Evolutionary conservation across 192 early-diverging fungal species (phyloP), one percentile per base, ranked within the genome.

Genomic region (Backusella mclennaniae): DNA sequence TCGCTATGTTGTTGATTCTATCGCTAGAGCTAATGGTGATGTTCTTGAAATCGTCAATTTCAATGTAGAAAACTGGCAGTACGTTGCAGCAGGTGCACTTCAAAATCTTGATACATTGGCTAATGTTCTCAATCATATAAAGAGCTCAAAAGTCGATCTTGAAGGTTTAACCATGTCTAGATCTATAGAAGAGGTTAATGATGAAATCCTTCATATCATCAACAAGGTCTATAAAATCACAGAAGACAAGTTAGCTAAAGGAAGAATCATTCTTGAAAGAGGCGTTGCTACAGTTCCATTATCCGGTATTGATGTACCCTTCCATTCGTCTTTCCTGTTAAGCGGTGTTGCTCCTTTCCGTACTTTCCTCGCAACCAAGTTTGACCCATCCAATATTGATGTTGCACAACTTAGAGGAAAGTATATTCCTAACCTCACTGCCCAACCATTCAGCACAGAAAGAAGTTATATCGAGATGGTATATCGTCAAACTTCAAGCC

Each of bases 61-160:
- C 90, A 98, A 98, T 85, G 96, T 98, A 66, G 95, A 96, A 83
- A 96, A 96, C 86, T 92, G 94, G 90, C 96, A 98, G 85, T 98
- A 98, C 73, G 96, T 98, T 14, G 91, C 94, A 80, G 94, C 96
- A 67, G 96, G 96, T 83, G 90, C 94, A 69, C 84, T 95, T 67
- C 83, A 88, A 71, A 91, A 91, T 82, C 84, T 98, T 66, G 95
- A 97, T 53, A 88, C 89, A 26, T 87, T 98, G 70, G 89, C 95
- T 23, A 87, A 87, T 68, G 92, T 95, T 66, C 83, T 98, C 49
- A 96, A 97, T 87, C 91, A 93, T 85, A 85, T 96, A 84, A 95
- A 94, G 82, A 88, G 86, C 44, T 85, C 93, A 73, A 94, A 95
- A 84, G 84, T 98, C 76, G 93, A 98, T 84, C 90, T 97, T 31